Evolutionary conservation across 345 rosid genomes (phyloP).

Genomic region (Corchorus olitorius): DNA sequence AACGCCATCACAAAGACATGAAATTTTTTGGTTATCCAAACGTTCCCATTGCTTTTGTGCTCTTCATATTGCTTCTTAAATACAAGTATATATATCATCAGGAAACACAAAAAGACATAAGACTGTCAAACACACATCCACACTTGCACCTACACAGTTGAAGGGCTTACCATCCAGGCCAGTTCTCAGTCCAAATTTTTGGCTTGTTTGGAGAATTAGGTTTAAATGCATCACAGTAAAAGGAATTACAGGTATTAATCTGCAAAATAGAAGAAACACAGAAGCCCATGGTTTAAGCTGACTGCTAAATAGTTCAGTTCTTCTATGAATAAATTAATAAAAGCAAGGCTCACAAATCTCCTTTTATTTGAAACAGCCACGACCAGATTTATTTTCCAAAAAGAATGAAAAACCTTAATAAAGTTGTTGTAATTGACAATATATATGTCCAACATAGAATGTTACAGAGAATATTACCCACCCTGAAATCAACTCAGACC

Average conservation of each 20-base stretch:
- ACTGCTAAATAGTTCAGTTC: not conserved
- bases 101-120: not conserved
- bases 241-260: constrained; percentile 82
- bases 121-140: not conserved
- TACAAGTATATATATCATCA: not conserved
- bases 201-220: constrained; percentile 84
- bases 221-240: constrained; percentile 80
- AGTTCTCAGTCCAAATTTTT: constrained; percentile 98
- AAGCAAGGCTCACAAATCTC: not conserved
- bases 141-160: not conserved
- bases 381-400: not conserved
- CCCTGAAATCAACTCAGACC: not conserved
- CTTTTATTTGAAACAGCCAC: not conserved
- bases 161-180: constrained; percentile 94
- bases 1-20: not conserved
- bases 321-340: not conserved
- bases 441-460: not conserved
- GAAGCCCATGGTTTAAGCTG: not conserved
- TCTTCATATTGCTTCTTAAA: not conserved
- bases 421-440: not conserved
- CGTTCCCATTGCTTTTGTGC: not conserved
- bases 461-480: not conserved
- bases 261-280: constrained; percentile 32
- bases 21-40: not conserved
- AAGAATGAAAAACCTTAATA: not conserved